These are phyloP conservation scores for Chondrus crispus DNA, from an alignment of 23 red algal species.

Conservation along the genomic window DNA sequence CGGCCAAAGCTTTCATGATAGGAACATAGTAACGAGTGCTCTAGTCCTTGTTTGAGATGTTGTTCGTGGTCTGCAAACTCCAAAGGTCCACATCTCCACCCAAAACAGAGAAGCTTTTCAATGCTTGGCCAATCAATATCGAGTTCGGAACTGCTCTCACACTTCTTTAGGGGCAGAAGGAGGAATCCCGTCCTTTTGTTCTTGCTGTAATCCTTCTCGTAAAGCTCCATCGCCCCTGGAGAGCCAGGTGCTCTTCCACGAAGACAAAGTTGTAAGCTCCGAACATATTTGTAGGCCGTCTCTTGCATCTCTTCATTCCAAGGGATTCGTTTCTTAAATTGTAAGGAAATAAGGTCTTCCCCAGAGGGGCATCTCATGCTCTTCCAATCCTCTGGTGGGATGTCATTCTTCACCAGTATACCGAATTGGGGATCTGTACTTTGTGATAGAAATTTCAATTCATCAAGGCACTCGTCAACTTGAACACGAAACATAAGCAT, in stretches of 20 bases:
- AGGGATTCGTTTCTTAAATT: neutral
- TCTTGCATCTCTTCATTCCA: slow-evolving; percentile 8
- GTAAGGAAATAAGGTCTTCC: neutral
- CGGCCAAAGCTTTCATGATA: slow-evolving; percentile 37
- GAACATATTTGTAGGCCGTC: slow-evolving; percentile 41
- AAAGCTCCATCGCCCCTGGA: neutral
- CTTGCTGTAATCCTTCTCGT: neutral
- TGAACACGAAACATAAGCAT: neutral
- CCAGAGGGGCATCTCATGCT: slow-evolving; percentile 37
- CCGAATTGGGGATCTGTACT: neutral
- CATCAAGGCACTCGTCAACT: neutral
- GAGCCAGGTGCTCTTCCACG: slow-evolving; percentile 41
- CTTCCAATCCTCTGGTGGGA: slow-evolving; percentile 1
- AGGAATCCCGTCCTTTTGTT: slow-evolving; percentile 24
- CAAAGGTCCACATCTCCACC: slow-evolving; percentile 2
- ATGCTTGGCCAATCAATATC: slow-evolving; percentile 30
- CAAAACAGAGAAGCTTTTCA: neutral
- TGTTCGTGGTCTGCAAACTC: neutral
- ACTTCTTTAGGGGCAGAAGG: slow-evolving; percentile 4
- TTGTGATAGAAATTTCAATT: neutral
- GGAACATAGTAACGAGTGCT: slow-evolving; percentile 37
- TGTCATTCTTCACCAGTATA: neutral
- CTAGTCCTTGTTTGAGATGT: neutral
- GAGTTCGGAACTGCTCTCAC: neutral
- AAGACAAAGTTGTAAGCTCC: slow-evolving; percentile 31